Base-by-base conservation (phyloP, 73 alveolate species). In the Stentor coeruleus region DNA sequence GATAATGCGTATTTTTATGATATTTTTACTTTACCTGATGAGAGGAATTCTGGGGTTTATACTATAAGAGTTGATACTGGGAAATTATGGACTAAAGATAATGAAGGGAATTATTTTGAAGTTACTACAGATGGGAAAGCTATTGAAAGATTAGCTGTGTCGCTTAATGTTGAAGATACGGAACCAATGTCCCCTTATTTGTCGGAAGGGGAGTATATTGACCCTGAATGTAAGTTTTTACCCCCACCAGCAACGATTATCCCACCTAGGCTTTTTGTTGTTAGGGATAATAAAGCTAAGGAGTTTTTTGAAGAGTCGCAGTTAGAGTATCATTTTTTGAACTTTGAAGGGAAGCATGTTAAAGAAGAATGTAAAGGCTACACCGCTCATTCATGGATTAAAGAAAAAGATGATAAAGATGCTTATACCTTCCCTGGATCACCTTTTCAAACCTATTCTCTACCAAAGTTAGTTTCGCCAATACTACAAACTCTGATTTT, bases 41-140 rank as follows among this genome's bases (percentile, higher is more conserved):
- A 95, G 75, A 86, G 99, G 83, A 93, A 89, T 76, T 88, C 94
- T 31, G 99, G 99, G 39, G 93, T 95, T 20, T 95, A 95, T 86
- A 91, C 98, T 28, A 88, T 92, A 77, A 88, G 90, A 59, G 84
- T 86, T 77, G 84, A 86, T 40, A 76, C 84, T 3, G 99, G 99
- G n/a, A 89, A 87, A 81, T 74, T 95, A 33, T 85, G 95, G 93
- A 95, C 98, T 60, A 81, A 89, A 73, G 99, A 95, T 83, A 94
- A 93, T 39, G 99, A 95, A 82, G 95, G 97, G 40, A 95, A 95
- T 84, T 85, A 87, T 0, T 95, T 95, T 82, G 94, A 89, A 3
- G 92, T 91, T 80, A 88, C 82, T 79, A 84, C 97, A 0, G 89
- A 93, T 59, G 99, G 99, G 0, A 95, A 92, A 82, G 84, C 95